Conservation (phyloP, 2,329 filamentous ascomycete species). For the Penicillium rolfsii region DNA sequence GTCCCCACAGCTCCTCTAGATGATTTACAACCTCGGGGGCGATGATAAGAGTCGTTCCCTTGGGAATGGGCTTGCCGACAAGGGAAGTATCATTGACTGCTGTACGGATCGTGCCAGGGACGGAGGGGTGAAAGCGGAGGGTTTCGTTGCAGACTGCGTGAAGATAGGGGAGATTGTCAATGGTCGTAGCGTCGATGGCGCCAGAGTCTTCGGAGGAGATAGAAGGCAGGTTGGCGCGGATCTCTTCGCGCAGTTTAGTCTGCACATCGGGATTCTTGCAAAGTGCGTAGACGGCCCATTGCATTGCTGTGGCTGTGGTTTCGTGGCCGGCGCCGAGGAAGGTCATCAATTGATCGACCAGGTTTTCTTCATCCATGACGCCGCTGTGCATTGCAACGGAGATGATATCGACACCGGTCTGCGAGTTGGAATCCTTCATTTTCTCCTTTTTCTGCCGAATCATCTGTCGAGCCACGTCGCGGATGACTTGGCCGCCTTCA, state of each 20-base stretch:
- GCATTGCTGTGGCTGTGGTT: constrained; percentile 74
- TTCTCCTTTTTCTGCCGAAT: constrained; percentile 70
- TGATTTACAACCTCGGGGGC: constrained; percentile 70
- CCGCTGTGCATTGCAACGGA: constrained; percentile 78
- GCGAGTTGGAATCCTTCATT: constrained; percentile 37
- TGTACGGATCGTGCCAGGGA: constrained; percentile 70
- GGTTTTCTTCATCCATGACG: constrained; percentile 73
- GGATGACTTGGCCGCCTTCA: constrained; percentile 62
- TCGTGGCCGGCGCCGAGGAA: constrained; percentile 83
- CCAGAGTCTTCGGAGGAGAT: constrained; percentile 61
- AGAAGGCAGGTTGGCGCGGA: constrained; percentile 64
- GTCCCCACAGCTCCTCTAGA: constrained; percentile 71
- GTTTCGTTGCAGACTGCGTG: constrained; percentile 78
- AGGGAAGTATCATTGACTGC: constrained; percentile 69
- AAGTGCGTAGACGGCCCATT: constrained; percentile 76
- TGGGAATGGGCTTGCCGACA: constrained; percentile 65
- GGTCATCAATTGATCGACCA: constrained; percentile 90
- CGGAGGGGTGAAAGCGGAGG: constrained; percentile 72
- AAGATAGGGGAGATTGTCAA: constrained; percentile 77
- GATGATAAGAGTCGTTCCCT: constrained; percentile 70
- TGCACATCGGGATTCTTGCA: constrained; percentile 68
- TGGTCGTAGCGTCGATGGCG: constrained; percentile 60
- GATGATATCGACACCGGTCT: constrained; percentile 69
- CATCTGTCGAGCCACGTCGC: constrained; percentile 67
- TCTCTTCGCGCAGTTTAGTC: constrained; percentile 66